phyloP scores from a whole-genome alignment of 257 asterid genomes.

The Solanum pennellii region DNA sequence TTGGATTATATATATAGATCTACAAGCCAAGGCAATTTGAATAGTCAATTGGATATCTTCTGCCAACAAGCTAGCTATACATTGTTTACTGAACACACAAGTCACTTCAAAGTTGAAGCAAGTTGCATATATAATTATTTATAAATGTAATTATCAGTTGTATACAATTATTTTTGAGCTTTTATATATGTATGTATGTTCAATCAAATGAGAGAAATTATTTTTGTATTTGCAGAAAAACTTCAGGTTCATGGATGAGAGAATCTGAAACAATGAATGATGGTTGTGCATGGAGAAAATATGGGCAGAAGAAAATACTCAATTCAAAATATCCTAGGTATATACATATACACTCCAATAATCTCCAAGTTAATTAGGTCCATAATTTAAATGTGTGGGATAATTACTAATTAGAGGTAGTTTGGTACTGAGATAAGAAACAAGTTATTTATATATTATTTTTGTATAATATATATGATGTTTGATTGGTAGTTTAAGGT shows the following conservation, averaged over 20 bases:
- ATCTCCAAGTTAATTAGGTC: not conserved
- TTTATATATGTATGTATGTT: not conserved
- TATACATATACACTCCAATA: too few relatives aligned
- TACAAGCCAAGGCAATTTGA: not conserved
- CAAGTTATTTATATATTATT: too few relatives aligned
- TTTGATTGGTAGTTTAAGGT: not conserved
- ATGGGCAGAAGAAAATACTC: constrained; percentile 65
- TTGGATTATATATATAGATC: not conserved
- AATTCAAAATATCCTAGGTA: constrained; percentile 57
- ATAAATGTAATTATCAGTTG: not conserved
- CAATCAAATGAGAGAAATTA: not conserved
- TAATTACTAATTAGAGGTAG: too few relatives aligned
- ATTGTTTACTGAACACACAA: not conserved
- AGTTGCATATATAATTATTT: not conserved
- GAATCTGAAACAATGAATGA: constrained; percentile 27
- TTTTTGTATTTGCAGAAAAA: constrained; percentile 22
- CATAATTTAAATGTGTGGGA: not conserved
- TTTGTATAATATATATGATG: not conserved
- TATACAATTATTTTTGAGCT: not conserved
- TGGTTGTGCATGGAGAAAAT: constrained; percentile 73
- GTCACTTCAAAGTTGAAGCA: not conserved
- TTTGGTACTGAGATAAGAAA: too few relatives aligned
- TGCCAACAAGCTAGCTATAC: not conserved
- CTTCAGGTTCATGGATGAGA: constrained; percentile 18
- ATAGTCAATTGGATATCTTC: not conserved